Conservation (phyloP, 176 grass and related monocot genomes). For the Alopecurus myosuroides region DNA sequence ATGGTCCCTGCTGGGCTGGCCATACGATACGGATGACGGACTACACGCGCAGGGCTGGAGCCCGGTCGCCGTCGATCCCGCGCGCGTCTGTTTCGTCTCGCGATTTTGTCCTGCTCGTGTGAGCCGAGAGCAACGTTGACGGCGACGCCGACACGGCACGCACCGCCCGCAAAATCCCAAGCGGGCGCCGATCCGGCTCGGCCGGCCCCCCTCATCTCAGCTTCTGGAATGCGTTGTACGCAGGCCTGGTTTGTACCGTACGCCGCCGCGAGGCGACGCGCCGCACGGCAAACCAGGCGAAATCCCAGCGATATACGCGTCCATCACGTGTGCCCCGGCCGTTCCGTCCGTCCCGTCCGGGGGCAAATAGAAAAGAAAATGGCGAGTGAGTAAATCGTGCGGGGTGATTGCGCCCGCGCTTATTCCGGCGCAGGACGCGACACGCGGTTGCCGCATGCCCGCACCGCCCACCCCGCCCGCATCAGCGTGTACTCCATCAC, state of each 20-base stretch:
- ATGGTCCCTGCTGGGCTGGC: neutral
- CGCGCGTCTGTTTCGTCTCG: neutral
- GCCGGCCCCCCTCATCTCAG: too few relatives aligned
- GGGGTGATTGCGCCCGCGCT: constrained; percentile 12
- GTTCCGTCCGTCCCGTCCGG: neutral
- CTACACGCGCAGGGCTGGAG: constrained; percentile 1
- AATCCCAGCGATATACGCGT: neutral
- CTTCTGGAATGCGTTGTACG: too few relatives aligned
- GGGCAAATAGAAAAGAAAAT: neutral
- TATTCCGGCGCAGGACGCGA: constrained; percentile 40
- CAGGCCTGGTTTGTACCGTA: too few relatives aligned
- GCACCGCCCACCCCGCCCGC: neutral
- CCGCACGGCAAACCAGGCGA: constrained; percentile 14
- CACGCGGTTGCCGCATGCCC: constrained; percentile 35
- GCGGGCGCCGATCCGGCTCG: neutral
- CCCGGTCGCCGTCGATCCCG: neutral
- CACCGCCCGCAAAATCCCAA: constrained; percentile 3
- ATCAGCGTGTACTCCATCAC: neutral
- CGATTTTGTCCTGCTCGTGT: constrained; percentile 24
- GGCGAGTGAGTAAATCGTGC: neutral
- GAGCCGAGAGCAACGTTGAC: neutral
- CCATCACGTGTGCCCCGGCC: neutral
- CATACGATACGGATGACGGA: constrained; percentile 21
- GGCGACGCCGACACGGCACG: neutral
- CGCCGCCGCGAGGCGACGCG: too few relatives aligned